Conservation (phyloP, 2,329 filamentous ascomycete species). For the Mycosphaerella sp. region DNA sequence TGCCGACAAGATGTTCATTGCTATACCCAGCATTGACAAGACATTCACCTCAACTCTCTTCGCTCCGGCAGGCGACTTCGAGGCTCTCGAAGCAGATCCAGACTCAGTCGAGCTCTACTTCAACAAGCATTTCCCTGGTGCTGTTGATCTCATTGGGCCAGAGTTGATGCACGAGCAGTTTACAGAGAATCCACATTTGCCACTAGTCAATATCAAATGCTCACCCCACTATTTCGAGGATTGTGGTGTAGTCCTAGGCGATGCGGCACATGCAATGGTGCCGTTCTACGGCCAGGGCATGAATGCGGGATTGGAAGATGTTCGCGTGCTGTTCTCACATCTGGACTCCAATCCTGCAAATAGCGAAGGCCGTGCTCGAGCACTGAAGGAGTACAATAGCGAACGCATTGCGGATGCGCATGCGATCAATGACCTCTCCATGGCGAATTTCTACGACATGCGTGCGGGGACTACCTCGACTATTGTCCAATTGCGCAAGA, state of each 20-base stretch:
- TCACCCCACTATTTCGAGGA: constrained; percentile 74
- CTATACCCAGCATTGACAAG: constrained; percentile 80
- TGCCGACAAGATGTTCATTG: constrained; percentile 91
- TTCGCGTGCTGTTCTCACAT: constrained; percentile 76
- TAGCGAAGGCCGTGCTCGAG: constrained; percentile 34
- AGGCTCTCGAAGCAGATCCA: constrained; percentile 58
- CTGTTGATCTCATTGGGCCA: constrained; percentile 61
- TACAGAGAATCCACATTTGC: constrained; percentile 75
- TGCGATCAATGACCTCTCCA: constrained; percentile 85
- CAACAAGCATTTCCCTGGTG: constrained; percentile 76
- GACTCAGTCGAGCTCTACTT: constrained; percentile 65
- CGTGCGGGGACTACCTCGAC: constrained; percentile 72
- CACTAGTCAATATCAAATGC: constrained; percentile 90
- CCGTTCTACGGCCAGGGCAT: constrained; percentile 98
- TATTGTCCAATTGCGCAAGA: constrained; percentile 74
- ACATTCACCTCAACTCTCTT: constrained; percentile 96
- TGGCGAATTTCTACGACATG: constrained; percentile 94
- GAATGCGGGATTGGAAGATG: constrained; percentile 93
- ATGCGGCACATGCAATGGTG: constrained; percentile 95
- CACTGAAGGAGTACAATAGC: constrained; percentile 68
- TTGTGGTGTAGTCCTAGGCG: constrained; percentile 78
- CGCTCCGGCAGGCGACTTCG: constrained; percentile 65
- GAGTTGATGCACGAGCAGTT: constrained; percentile 69
- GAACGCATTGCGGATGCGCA: constrained; percentile 72
- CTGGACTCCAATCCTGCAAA: constrained; percentile 61